These are phyloP conservation scores for Metahyphopichia silvanorum DNA, from an alignment of 805 yeast genomes.

Conservation along the genomic window DNA sequence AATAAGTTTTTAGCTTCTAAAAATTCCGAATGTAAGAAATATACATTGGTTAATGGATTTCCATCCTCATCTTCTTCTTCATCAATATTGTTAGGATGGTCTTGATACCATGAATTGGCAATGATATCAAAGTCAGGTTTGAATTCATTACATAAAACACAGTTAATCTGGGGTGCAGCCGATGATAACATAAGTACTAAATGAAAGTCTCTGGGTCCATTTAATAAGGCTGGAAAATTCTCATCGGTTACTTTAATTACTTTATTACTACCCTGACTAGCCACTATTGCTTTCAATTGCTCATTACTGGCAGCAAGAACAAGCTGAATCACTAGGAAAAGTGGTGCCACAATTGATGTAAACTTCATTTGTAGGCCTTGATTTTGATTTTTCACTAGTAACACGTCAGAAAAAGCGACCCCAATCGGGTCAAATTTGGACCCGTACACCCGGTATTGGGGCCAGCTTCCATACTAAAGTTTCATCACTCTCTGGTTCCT, in stretches of 20 bases:
- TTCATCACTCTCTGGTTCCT: no score
- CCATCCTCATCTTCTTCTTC: slow-evolving; percentile 31
- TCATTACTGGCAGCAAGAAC: slow-evolving; percentile 20
- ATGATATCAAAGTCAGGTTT: slow-evolving; percentile 61
- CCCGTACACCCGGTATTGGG: no score
- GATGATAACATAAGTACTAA: slow-evolving; percentile 73
- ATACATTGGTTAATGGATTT: slow-evolving; percentile 36
- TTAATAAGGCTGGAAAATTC: slow-evolving; percentile 54
- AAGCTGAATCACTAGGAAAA: no score
- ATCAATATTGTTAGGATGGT: slow-evolving; percentile 46
- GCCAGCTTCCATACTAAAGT: no score
- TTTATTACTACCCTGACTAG: slow-evolving; percentile 13
- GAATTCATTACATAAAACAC: slow-evolving; percentile 68
- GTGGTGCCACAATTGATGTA: slow-evolving; percentile 1
- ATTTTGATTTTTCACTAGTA: no score
- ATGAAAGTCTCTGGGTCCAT: slow-evolving; percentile 67
- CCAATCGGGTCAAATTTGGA: no score
- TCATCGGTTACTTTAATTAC: slow-evolving; percentile 47
- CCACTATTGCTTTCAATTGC: slow-evolving; percentile 17
- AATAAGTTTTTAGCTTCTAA: slow-evolving; percentile 52
- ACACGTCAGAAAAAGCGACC: no score
- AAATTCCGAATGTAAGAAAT: slow-evolving; percentile 76
- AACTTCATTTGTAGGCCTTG: neutral
- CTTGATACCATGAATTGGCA: slow-evolving; percentile 55
- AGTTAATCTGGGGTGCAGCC: slow-evolving; percentile 66